These are phyloP conservation scores for Auxenochlorella protothecoides DNA, from an alignment of 139 green algal species.

Conservation along the genomic window DNA sequence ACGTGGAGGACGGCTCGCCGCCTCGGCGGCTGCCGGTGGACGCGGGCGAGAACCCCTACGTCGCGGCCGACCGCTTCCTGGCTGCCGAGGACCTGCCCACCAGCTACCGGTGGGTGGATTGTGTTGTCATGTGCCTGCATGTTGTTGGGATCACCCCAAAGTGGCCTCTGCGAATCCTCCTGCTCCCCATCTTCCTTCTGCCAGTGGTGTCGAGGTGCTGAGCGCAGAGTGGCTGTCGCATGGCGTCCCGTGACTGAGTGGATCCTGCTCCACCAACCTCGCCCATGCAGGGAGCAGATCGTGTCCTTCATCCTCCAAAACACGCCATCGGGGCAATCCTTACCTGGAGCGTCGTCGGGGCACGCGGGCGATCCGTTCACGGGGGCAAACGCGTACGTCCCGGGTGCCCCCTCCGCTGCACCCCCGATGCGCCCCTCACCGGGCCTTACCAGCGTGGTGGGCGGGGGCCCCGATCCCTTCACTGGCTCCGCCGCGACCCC, in stretches of 20 bases:
- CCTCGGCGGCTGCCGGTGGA: constrained; percentile 64
- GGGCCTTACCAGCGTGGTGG: not conserved
- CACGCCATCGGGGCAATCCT: constrained; percentile 25
- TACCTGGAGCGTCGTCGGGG: constrained; percentile 3
- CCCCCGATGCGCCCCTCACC: not conserved
- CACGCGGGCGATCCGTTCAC: constrained; percentile 24
- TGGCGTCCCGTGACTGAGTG: not conserved
- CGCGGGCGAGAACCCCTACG: constrained; percentile 77
- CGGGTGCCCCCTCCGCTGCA: not conserved
- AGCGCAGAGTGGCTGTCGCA: not conserved
- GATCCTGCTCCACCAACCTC: not conserved
- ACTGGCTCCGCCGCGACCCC: constrained; percentile 1
- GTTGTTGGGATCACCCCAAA: no score
- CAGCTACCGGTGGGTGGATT: constrained; percentile 35
- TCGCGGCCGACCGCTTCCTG: constrained; percentile 82
- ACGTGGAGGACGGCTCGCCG: constrained; percentile 62
- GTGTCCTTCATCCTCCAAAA: constrained; percentile 83
- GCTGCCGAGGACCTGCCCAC: constrained; percentile 60
- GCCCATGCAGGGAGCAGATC: constrained; percentile 52
- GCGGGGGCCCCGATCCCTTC: constrained; percentile 29
- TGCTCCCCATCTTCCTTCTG: not conserved
- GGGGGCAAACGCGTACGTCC: constrained; percentile 12
- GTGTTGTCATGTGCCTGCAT: not conserved
- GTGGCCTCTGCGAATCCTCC: not conserved
- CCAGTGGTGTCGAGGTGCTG: not conserved